phyloP scores from a whole-genome alignment of 2,329 filamentous ascomycete genomes.

The Anthostomella pinea region DNA sequence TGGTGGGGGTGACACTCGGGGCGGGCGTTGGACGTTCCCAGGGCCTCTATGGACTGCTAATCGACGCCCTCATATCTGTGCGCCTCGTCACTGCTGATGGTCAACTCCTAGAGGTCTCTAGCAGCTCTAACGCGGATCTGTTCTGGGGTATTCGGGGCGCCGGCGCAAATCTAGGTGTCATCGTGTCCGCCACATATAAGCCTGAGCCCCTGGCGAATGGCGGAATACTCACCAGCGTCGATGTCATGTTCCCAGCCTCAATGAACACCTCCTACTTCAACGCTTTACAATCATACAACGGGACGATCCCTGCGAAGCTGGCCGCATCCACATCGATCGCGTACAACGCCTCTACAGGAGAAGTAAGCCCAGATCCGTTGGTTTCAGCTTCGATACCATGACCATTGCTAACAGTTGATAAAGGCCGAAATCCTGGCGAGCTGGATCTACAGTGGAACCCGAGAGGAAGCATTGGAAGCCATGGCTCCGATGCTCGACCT shows the following conservation, averaged over 20 bases:
- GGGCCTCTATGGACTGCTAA: conserved; percentile 20
- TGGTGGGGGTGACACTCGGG: conserved; percentile 22
- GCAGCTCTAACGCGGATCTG: conserved; percentile 9
- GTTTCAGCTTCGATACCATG: neutral
- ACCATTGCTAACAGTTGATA: conserved; percentile 1
- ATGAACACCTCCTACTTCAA: conserved; percentile 7
- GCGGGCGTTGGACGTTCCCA: conserved; percentile 20
- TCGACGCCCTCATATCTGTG: conserved; percentile 28
- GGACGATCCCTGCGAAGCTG: neutral
- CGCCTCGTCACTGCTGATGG: conserved; percentile 26
- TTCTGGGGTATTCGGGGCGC: conserved; percentile 17
- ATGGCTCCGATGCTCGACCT: conserved; percentile 3
- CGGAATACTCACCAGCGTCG: conserved; percentile 1
- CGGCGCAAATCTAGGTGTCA: conserved; percentile 14
- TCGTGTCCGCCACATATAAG: conserved; percentile 11
- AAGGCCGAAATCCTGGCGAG: conserved; percentile 6
- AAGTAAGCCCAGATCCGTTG: neutral
- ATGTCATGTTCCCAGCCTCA: conserved; percentile 8
- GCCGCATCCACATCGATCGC: conserved; percentile 1
- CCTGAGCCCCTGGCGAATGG: conserved; percentile 7
- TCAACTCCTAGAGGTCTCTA: conserved; percentile 13
- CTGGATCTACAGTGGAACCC: conserved; percentile 5
- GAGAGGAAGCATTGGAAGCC: neutral
- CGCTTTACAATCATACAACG: neutral
- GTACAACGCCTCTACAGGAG: conserved; percentile 2